Evolutionary conservation across 768 basidiomycete species (phyloP).

Genomic region (Crucibulum laeve): DNA sequence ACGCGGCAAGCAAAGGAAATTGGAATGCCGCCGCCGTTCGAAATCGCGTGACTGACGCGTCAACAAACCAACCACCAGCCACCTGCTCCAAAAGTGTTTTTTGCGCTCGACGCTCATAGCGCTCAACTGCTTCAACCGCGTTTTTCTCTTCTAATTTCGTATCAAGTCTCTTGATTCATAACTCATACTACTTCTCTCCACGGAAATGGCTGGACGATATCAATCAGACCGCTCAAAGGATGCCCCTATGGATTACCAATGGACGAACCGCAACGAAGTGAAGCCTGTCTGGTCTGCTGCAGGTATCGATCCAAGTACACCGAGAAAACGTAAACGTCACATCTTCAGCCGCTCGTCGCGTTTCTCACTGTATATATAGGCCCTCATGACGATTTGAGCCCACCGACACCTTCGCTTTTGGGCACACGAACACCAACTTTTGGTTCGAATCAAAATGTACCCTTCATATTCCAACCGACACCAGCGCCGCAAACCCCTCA

Average conservation of each 20-base stretch:
- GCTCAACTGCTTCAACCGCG: not conserved
- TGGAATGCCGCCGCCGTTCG: not conserved
- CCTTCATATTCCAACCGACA: constrained; percentile 61
- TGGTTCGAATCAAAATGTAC: constrained; percentile 62
- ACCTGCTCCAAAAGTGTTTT: not conserved
- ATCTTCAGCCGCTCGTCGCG: constrained; percentile 4
- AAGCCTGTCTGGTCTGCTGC: constrained; percentile 55
- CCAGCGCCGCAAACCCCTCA: constrained; percentile 39
- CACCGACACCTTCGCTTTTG: constrained; percentile 35
- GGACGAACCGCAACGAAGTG: constrained; percentile 59
- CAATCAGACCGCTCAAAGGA: constrained; percentile 56
- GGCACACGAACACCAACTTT: constrained; percentile 45
- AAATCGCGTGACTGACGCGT: constrained; percentile 31
- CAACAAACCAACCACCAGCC: constrained; percentile 12
- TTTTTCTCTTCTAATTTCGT: constrained; percentile 8
- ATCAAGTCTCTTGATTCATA: too few species aligned
- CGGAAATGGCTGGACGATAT: constrained; percentile 11
- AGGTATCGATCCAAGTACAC: constrained; percentile 44
- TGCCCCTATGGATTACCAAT: constrained; percentile 89
- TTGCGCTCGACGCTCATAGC: not conserved
- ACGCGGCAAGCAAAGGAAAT: not conserved
- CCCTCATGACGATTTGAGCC: constrained; percentile 36
- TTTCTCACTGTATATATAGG: constrained; percentile 18
- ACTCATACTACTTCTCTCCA: not conserved
- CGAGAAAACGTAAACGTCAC: constrained; percentile 60